Evolutionary conservation across 1,284 basidiomycete species (phyloP), one percentile per base, ranked within the genome.

Genomic region (Apiotrichum siamense): DNA sequence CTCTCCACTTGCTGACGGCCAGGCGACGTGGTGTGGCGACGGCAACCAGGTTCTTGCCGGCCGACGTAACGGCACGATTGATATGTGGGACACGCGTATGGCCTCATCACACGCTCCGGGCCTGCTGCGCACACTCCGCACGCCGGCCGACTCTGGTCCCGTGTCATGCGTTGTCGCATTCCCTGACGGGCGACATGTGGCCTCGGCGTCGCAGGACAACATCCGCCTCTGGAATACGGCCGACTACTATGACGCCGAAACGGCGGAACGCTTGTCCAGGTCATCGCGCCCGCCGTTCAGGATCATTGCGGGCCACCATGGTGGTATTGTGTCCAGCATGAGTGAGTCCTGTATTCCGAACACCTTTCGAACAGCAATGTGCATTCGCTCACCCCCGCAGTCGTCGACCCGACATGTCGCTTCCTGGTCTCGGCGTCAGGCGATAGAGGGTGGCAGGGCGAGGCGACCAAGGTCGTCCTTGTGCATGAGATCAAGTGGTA

Each of bases 251-350:
- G 83, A 88, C 63, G 73, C 78, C 9, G 85, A 87, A 63, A 38
- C 47, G 17, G 58, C 44, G 35, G 81, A 78, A 64, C 75, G 76
- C 49, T 83, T 78, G 67, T 80, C 81, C 38, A 25, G 7, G 12
- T 57, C 58, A 40, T 67, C 60, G 25, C 59, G 65, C 9, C 83
- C 85, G 18, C 86, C 86, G 58, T 97, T 97, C 79, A 91, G 91
- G 73, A 96, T 97, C 57, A 88, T 98, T 33, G 87, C 92, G 5
- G 94, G 94, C 0, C 93, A 97, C 74, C 90, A 97, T 73, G 92
- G 93, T 26, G 93, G 91, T 2, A 87, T 85, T 54, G 81, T 97
- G 17, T 94, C 90, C 5, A 85, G 87, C 61, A 87, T 96, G 81
- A 71, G 90, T 93, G 72, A 67, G 85, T 75, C 17, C 35, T 33